Base-by-base conservation (phyloP, 2,329 filamentous ascomycete genomes). In the Trichothecium roseum region DNA sequence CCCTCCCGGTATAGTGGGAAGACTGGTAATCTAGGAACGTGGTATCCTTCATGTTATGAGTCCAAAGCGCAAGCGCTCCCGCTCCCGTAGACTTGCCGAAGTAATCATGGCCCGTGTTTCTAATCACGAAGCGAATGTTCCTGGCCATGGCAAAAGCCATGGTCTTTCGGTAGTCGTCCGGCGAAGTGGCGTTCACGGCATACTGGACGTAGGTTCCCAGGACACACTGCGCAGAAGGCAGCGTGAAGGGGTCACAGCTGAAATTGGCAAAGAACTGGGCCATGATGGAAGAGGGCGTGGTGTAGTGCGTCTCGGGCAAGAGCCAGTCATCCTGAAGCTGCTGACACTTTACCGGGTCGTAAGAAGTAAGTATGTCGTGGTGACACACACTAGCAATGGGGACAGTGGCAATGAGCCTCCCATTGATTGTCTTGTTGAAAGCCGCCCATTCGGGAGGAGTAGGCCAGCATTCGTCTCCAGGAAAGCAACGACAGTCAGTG, bases 381-480 rank as follows among this genome's bases (percentile, higher is more conserved):
- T 76, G 70, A 42, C 72, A 77, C 3, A 63, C 56, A 3, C 58
- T 47, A 3, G 59, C 72, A 9, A 74, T 46, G 1, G 73, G 71
- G 1, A 66, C 52, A 1, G 68, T 74, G 2, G 57, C 56, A 20
- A 77, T 55, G 18, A 77, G 53, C 9, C 53, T 55, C 0, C 74
- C 73, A 4, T 54, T 53, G 1, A 76, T 51, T 2, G 69, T 66
- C 18, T 49, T 31, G 46, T 78, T 77, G 42, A 77, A 60, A 3
- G 45, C 36, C 7, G 49, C 42, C 71, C 72, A 77, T n/a, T 52
- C 46, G 7, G 42, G 34, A 3, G 39, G 17, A 0, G 56, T 54
- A 1, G 72, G 72, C 73, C 73, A 78, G 46, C 64, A 68, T 1
- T 45, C 22, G 34, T 75, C 68, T 13, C 62, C 62, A 2, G 72